These are phyloP conservation scores for Agapanthus africanus DNA, from an alignment of 106 monocot genomes.

Conservation along the genomic window DNA sequence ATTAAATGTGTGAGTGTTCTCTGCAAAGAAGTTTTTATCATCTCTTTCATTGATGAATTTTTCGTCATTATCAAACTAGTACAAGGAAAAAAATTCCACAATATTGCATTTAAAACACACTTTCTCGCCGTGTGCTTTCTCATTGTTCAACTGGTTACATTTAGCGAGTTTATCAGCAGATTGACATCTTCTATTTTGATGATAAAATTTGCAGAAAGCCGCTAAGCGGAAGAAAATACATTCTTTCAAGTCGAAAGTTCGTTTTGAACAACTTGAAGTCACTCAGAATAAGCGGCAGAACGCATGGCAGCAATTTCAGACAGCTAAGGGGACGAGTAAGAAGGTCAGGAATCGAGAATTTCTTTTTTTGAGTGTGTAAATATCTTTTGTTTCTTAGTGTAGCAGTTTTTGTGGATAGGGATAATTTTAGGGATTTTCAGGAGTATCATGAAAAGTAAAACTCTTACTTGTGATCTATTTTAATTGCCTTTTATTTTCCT, in stretches of 20 bases:
- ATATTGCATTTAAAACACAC: no score
- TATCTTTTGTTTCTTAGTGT: no score
- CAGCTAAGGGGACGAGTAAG: constrained; percentile 84
- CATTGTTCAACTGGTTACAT: neutral
- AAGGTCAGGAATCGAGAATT: constrained; percentile 84
- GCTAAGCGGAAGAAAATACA: constrained; percentile 95
- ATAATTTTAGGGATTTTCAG: no score
- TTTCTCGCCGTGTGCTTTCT: neutral
- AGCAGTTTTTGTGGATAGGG: no score
- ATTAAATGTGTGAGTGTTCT: neutral
- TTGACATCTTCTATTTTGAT: neutral
- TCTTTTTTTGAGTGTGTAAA: no score
- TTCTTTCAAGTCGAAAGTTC: constrained; percentile 94
- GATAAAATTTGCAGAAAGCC: constrained; percentile 59
- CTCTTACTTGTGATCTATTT: no score
- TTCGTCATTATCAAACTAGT: no score
- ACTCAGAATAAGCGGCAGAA: constrained; percentile 93
- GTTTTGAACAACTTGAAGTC: constrained; percentile 82
- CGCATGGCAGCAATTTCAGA: constrained; percentile 98
- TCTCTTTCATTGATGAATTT: no score
- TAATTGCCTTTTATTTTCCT: neutral
- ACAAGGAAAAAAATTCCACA: no score
- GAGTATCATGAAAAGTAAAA: no score
- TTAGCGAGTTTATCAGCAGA: neutral
- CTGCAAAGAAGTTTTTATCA: neutral